These are phyloP conservation scores for Populus euphratica DNA, from an alignment of 345 rosid species.

Conservation along the genomic window DNA sequence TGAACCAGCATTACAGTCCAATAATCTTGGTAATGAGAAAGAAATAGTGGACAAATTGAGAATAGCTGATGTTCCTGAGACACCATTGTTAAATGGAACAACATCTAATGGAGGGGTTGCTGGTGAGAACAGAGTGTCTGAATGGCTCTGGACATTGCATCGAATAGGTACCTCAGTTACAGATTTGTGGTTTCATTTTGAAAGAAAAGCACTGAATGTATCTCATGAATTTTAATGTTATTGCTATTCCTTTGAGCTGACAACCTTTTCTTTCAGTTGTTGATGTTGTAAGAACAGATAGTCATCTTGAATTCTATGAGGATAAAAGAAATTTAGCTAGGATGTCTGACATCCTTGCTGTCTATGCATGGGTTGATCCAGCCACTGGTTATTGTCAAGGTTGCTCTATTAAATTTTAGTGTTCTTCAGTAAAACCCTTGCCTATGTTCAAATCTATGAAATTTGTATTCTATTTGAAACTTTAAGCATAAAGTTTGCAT, in stretches of 20 bases:
- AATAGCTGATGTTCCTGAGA: conserved; percentile 57
- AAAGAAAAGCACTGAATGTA: conserved; percentile 2
- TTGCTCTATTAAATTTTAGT: conserved; percentile 19
- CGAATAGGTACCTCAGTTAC: conserved; percentile 56
- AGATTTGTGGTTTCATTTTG: neutral
- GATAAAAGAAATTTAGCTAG: conserved; percentile 77
- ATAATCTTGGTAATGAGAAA: conserved; percentile 24
- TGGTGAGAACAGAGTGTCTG: conserved; percentile 62
- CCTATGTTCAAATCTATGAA: neutral
- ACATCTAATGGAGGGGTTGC: conserved; percentile 37
- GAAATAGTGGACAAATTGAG: conserved; percentile 50
- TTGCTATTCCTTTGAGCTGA: conserved; percentile 18
- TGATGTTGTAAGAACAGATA: conserved; percentile 92
- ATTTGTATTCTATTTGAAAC: neutral
- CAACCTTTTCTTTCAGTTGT: conserved; percentile 50
- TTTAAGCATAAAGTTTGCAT: conserved; percentile 10
- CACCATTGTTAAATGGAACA: conserved; percentile 43
- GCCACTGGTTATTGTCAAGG: conserved; percentile 98
- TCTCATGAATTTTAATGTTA: neutral
- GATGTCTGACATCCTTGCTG: conserved; percentile 94
- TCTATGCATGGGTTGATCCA: conserved; percentile 97
- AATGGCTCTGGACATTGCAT: conserved; percentile 96
- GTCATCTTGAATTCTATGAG: conserved; percentile 88
- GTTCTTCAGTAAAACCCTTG: neutral
- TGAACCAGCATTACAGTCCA: conserved; percentile 39